phyloP scores from a whole-genome alignment of 805 yeast genomes.

The Naumovozyma castellii region DNA sequence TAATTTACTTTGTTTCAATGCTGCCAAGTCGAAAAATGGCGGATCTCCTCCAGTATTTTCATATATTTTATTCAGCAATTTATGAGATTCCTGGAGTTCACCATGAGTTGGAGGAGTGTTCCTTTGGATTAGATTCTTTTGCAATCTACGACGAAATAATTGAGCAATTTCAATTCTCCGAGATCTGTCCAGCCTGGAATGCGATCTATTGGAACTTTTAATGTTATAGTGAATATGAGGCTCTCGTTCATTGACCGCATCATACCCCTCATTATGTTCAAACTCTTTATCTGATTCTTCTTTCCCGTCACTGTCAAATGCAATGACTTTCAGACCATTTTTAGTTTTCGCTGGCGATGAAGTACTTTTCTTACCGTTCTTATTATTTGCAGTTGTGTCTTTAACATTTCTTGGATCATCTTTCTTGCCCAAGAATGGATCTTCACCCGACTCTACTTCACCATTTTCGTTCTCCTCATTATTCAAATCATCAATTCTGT shows the following conservation, averaged over 20 bases:
- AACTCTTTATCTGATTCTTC: neutral
- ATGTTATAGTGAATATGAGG: neutral
- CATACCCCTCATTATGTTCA: neutral
- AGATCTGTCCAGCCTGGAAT: conserved; percentile 17
- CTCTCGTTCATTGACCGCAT: neutral
- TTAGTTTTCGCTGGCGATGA: no score
- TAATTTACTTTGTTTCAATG: conserved; percentile 23
- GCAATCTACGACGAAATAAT: conserved; percentile 26
- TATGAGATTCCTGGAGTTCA: conserved; percentile 22
- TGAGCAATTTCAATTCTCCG: conserved; percentile 22
- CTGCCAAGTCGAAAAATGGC: conserved; percentile 25
- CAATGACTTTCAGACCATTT: neutral
- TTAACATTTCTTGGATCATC: conserved; percentile 1
- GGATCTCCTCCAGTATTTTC: conserved; percentile 21
- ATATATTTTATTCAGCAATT: conserved; percentile 18
- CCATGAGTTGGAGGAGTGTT: conserved; percentile 19
- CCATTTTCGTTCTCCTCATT: conserved; percentile 9
- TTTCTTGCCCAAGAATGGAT: conserved; percentile 20
- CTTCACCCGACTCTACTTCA: conserved; percentile 18
- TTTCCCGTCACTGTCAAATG: no score
- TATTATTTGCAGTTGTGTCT: neutral
- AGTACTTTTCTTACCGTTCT: neutral
- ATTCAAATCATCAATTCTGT: conserved; percentile 14
- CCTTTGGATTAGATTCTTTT: conserved; percentile 26
- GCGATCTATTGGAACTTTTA: neutral